Evolutionary conservation across 139 green algal species (phyloP), one percentile per base, ranked within the genome.

Genomic region (Haematococcus sp.): DNA sequence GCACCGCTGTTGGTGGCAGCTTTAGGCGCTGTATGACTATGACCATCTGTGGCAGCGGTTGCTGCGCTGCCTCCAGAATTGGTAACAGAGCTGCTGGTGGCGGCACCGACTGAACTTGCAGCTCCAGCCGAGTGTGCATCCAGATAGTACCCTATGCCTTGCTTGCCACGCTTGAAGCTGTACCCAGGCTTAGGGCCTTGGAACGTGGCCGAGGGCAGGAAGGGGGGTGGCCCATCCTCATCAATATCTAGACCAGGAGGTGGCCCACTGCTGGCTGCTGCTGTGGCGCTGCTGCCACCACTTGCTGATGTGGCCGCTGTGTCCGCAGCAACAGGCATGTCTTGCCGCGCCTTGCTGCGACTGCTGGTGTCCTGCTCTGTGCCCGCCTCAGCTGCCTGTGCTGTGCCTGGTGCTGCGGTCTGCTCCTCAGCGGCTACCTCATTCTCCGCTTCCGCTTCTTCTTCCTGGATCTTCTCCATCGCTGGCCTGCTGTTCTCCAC

Each of bases 131-230:
- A n/a, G 4, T 11, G 40, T 49, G 22, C 19, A 20, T 71, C 64
- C 40, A 13, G 40, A 25, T 72, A 72, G 43, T 72, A 72, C 2
- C 66, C 66, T 19, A 72, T 61, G 25, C 66, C 66, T 25, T 72
- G 44, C 11, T 28, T 25, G 1, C 66, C 66, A 3, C 44, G 4
- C 43, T 46, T 72, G 66, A 63, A 72, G 27, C 15, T 35, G 27
- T 51, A 72, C 25, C 66, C 66, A 27, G 66, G 25, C 22, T 27
- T 33, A 22, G 66, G 44, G 5, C 66, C 66, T 16, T 72, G 66
- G 27, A 72, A 72, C 2, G 66, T 59, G 4, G 44, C 66, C 4
- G 23, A 34, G 4, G 44, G 16, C 43, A 65, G 23, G 58, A 65
- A 65, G 58, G n/a, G 11, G 25, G 58, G 40, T 49, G 40, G 40